Conservation (phyloP, 768 basidiomycete genomes). For the Multifurca ochricompacta region DNA sequence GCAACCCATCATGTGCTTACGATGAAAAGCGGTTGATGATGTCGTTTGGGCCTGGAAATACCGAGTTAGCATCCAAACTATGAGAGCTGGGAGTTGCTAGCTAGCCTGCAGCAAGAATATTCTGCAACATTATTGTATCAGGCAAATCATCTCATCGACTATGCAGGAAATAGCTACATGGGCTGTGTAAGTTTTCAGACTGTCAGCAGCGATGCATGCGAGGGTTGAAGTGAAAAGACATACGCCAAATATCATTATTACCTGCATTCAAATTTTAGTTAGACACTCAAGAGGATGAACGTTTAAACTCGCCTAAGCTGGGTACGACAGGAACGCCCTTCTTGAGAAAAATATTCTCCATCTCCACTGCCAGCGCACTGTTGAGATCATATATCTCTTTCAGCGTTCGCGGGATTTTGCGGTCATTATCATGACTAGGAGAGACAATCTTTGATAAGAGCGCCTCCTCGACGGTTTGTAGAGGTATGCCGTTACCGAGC, state of each 20-base stretch:
- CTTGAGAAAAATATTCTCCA: constrained; percentile 63
- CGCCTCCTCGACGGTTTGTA: not conserved
- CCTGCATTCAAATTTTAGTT: constrained; percentile 35
- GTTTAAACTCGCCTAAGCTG: constrained; percentile 50
- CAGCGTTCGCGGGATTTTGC: constrained; percentile 68
- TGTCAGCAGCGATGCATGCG: constrained; percentile 4
- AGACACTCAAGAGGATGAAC: not conserved
- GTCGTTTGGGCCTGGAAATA: constrained; percentile 50
- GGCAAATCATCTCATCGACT: not conserved
- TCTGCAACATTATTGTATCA: constrained; percentile 32
- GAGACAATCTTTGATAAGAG: constrained; percentile 10
- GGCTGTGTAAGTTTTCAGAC: constrained; percentile 33
- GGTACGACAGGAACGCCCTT: constrained; percentile 75
- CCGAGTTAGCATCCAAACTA: not conserved
- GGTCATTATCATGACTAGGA: constrained; percentile 77
- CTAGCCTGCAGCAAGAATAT: constrained; percentile 57
- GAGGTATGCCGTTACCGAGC: constrained; percentile 40
- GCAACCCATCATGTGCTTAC: constrained; percentile 34
- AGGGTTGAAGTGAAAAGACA: constrained; percentile 27
- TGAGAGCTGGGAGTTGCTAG: not conserved
- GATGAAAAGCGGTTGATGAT: constrained; percentile 61
- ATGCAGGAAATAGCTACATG: constrained; percentile 40
- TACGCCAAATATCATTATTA: constrained; percentile 90
- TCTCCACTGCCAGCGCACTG: constrained; percentile 52
- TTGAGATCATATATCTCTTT: constrained; percentile 76